A percentile compares a stretch with the other conserved stretches of the same genome.
phyloP scores from a whole-genome alignment of 768 basidiomycete species.

The Pleurotus tuber-regium region DNA sequence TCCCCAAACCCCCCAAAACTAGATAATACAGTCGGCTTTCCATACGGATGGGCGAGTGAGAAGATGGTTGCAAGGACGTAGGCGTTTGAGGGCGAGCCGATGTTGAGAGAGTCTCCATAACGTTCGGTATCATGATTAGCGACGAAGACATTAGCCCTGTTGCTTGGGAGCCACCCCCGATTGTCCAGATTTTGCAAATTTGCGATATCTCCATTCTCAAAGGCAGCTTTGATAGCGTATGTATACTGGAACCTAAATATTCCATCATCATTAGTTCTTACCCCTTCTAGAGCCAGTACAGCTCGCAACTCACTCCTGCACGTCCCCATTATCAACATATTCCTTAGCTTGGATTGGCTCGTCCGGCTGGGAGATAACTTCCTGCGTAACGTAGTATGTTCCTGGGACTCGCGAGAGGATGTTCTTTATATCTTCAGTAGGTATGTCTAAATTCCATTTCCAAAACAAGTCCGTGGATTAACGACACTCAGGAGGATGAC shows the following conservation, averaged over 20 bases:
- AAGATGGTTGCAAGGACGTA: constrained; percentile 44
- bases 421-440: not conserved
- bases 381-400: not conserved
- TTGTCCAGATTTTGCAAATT: not conserved
- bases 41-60: constrained; percentile 49
- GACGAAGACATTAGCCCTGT: constrained; percentile 45
- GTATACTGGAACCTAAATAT: not conserved
- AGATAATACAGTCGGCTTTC: constrained; percentile 45
- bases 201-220: not conserved
- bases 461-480: too few relatives aligned
- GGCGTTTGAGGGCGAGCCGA: constrained; percentile 41
- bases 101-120: constrained; percentile 36
- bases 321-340: not conserved
- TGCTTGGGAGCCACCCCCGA: constrained; percentile 39
- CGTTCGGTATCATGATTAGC: constrained; percentile 50
- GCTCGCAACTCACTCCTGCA: not conserved
- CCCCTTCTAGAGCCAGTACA: not conserved
- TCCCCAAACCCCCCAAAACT: constrained; percentile 37
- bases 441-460: not conserved
- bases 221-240: not conserved
- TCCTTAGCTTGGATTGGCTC: not conserved
- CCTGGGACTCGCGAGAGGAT: not conserved
- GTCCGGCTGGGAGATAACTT: not conserved
- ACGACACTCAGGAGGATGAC: too few relatives aligned
- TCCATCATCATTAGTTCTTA: not conserved